Evolutionary conservation across 176 grass and related monocot genomes (phyloP).

Genomic region (Dactylis glomerata): DNA sequence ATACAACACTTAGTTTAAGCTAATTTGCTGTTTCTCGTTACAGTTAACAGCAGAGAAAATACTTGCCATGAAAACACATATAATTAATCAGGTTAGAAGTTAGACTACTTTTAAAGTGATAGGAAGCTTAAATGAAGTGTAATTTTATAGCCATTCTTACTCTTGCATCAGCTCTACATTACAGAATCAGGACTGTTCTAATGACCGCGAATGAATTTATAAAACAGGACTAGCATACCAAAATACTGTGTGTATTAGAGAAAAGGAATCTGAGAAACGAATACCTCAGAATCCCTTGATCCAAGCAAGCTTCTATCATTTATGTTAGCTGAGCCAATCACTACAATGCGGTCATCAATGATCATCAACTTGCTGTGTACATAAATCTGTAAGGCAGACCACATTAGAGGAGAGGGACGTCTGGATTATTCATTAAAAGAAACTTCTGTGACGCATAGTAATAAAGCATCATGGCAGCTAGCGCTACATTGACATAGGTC

Average conservation of each 20-base stretch:
- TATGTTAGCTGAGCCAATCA: constrained; percentile 98
- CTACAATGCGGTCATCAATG: constrained; percentile 86
- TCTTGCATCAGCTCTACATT: not conserved
- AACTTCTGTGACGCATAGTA: not conserved
- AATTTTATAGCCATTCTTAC: not conserved
- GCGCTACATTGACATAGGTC: not conserved
- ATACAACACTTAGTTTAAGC: not conserved
- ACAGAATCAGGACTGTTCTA: not conserved
- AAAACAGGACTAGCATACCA: not conserved
- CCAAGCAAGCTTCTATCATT: constrained; percentile 99
- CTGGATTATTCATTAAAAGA: constrained; percentile 12
- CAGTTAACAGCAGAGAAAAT: constrained; percentile 12
- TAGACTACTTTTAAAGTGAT: not conserved
- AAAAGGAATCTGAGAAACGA: constrained; percentile 6
- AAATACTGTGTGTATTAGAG: constrained; percentile 6
- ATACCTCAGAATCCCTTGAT: constrained; percentile 98
- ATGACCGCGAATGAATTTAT: not conserved
- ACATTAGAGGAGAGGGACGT: constrained; percentile 11
- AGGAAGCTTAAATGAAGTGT: constrained; percentile 9
- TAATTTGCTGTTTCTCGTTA: not conserved
- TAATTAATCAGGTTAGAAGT: not conserved
- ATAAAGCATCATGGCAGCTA: not conserved
- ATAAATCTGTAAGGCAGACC: constrained; percentile 60
- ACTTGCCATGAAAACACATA: not conserved
- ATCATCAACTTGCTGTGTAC: constrained; percentile 99